A percentile compares a stretch with the other conserved stretches of the same genome.
These are phyloP conservation scores for Spergularia bocconei DNA, from an alignment of 148 eudicot species.

Conservation along the genomic window DNA sequence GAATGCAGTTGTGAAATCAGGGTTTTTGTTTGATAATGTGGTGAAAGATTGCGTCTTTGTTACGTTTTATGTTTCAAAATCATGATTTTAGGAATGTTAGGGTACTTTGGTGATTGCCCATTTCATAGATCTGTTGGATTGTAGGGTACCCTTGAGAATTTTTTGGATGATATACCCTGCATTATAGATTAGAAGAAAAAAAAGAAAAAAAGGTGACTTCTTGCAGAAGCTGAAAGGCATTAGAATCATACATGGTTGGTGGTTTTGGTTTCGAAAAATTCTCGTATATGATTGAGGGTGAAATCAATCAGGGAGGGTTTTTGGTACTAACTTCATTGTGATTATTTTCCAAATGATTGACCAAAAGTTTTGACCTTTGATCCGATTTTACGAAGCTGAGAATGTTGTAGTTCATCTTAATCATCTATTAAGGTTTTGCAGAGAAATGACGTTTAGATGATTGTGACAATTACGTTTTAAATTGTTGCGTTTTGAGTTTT, in stretches of 20 bases:
- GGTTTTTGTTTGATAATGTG: neutral
- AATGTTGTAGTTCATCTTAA: neutral
- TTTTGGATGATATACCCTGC: neutral
- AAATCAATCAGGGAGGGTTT: conserved; percentile 1
- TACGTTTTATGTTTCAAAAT: neutral
- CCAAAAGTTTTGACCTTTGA: conserved; percentile 5
- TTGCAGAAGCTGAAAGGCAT: neutral
- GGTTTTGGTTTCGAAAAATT: neutral
- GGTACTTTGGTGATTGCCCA: neutral
- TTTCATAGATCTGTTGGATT: conserved; percentile 26
- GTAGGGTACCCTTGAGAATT: neutral
- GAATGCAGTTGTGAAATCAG: conserved; percentile 6
- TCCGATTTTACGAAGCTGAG: neutral
- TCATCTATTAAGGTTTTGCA: neutral
- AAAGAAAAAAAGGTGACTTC: neutral
- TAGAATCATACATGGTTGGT: too few species aligned
- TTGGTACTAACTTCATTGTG: neutral
- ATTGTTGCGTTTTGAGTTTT: neutral
- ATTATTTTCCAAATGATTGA: conserved; percentile 12
- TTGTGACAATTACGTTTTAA: neutral
- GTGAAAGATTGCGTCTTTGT: neutral
- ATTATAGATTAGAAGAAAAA: neutral
- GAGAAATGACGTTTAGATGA: neutral
- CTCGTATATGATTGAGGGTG: neutral
- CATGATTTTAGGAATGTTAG: neutral